Conservation (phyloP, 371 early-diverging fungal species). For the Syncephalastrum racemosum region DNA sequence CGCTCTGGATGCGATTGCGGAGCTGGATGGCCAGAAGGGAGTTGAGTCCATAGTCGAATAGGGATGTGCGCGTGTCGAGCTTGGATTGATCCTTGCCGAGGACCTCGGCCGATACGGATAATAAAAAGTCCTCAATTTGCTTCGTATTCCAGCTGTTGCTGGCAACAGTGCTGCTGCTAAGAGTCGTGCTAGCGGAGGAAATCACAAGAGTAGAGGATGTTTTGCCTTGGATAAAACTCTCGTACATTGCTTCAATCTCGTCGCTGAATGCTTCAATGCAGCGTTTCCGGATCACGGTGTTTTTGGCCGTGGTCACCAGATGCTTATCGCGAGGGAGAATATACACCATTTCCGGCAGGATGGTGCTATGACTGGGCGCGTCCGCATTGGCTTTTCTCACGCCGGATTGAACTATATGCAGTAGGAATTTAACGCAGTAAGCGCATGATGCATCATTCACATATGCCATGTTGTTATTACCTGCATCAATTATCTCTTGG, state of each 20-base stretch:
- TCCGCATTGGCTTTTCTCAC: slow-evolving; percentile 26
- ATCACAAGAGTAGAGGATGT: neutral
- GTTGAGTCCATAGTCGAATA: slow-evolving; percentile 12
- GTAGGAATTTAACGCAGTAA: too few species aligned
- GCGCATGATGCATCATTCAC: too few species aligned
- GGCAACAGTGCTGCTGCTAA: too few species aligned
- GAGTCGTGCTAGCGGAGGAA: slow-evolving; percentile 10
- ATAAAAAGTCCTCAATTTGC: too few species aligned
- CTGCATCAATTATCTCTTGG: slow-evolving; percentile 10
- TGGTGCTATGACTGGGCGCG: slow-evolving; percentile 26
- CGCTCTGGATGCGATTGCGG: slow-evolving; percentile 13
- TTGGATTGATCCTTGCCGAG: slow-evolving; percentile 4
- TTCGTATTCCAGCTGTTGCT: too few species aligned
- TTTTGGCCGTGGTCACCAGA: slow-evolving; percentile 29
- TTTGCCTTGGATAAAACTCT: slow-evolving; percentile 17
- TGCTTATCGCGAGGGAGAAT: slow-evolving; percentile 23
- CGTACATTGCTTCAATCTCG: slow-evolving; percentile 27
- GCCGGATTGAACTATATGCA: slow-evolving; percentile 13
- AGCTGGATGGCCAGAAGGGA: slow-evolving; percentile 6
- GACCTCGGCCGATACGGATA: slow-evolving; percentile 15
- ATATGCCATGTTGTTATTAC: slow-evolving; percentile 1
- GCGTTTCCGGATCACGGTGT: slow-evolving; percentile 22
- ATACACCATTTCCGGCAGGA: slow-evolving; percentile 34
- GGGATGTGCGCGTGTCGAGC: slow-evolving; percentile 1
- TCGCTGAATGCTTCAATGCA: slow-evolving; percentile 14